phyloP scores from a whole-genome alignment of 441 rosid genomes.

The Arabidopsis lyrata region DNA sequence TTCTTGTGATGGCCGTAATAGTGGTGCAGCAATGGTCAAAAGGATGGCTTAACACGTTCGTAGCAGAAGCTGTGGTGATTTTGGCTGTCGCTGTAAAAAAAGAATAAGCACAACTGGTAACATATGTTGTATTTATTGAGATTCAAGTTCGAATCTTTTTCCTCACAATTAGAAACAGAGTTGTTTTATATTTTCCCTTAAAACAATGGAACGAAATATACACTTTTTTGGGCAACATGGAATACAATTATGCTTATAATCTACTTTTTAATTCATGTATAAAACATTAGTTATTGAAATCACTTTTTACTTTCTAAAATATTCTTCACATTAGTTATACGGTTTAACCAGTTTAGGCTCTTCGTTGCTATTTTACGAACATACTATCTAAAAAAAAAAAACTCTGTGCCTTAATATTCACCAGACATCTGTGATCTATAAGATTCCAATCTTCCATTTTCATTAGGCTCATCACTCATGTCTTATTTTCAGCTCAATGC shows the following conservation, averaged over 20 bases:
- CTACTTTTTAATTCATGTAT: no score
- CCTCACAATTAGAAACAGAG: not conserved
- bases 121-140: not conserved
- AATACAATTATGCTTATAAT: no score
- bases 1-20: not conserved
- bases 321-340: no score
- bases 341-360: not conserved
- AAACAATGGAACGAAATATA: not conserved
- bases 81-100: not conserved
- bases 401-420: not conserved
- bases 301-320: not conserved
- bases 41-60: not conserved
- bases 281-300: no score
- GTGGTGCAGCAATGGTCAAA: not conserved
- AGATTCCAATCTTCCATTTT: not conserved
- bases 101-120: not conserved
- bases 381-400: not conserved
- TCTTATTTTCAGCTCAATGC: conserved; percentile 6
- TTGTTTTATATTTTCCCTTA: not conserved
- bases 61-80: conserved; percentile 1
- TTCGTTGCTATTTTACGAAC: conserved; percentile 5
- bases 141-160: not conserved
- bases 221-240: not conserved
- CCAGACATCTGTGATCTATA: not conserved
- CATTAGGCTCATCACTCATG: not conserved